Evolutionary conservation across 2,329 filamentous ascomycete species (phyloP), one percentile per base, ranked within the genome.

Genomic region (Amylocarpus encephaloides): DNA sequence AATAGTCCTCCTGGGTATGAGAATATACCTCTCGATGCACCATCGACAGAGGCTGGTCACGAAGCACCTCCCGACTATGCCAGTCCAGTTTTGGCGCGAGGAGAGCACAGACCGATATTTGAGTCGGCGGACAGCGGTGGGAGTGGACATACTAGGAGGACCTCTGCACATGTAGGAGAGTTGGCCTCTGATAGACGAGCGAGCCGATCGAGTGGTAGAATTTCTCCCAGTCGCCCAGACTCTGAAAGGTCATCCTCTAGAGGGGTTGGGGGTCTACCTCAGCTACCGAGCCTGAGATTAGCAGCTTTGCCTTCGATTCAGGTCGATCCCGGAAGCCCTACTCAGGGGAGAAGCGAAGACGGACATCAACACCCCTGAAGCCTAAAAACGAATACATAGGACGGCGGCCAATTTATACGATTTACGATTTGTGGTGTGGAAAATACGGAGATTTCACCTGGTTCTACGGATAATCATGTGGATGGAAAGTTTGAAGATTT

Each of bases 221-320:
- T 40, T 2, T 29, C 43, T 10, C 13, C 30, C 9, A 11, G 7
- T 18, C 11, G 5, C 5, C 30, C 29, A 22, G 41, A 43, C 19
- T 11, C 10, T 5, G n/a, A 32, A 26, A 38, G 13, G 11, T 43
- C 19, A 12, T 39, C 39, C 11, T 53, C 49, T 3, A 68, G 69
- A 35, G 69, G 69, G 5, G 66, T 70, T 4, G 69, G 69, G 15
- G 69, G 67, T 1, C 59, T 66, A 6, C 75, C 75, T 0, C 76
- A 73, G 54, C 65, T 82, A 43, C 78, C 79, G 2, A 79, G 74
- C 57, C 59, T 82, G 56, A 70, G 72, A 43, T 67, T 82, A 30
- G 60, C 64, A 15, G 63, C 62, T 26, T 64, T 83, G 22, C 80
- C 80, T 2, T 73, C 75, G 56, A 83, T 83, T 60, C 73, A 81